These are phyloP conservation scores for Knoxdaviesia capensis DNA, from an alignment of 2,329 filamentous ascomycete genomes.

Conservation along the genomic window DNA sequence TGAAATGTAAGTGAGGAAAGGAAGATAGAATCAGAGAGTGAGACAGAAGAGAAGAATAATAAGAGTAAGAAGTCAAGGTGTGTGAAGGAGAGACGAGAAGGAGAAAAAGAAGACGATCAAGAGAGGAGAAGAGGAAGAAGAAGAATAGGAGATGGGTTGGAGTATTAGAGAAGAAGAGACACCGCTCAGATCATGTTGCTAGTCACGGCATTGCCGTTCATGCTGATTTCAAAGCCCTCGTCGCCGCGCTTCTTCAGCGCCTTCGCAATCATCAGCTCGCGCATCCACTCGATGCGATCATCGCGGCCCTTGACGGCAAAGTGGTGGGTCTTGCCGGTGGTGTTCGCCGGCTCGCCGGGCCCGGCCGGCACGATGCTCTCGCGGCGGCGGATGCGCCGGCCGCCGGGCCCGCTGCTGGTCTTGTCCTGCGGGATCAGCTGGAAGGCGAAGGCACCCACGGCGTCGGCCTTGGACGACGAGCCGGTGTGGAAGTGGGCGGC, in stretches of 20 bases:
- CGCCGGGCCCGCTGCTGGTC: slow-evolving; percentile 7
- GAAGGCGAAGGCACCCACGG: slow-evolving; percentile 57
- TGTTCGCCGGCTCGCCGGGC: slow-evolving; percentile 28
- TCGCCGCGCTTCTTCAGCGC: slow-evolving; percentile 59
- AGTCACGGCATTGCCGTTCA: slow-evolving; percentile 34
- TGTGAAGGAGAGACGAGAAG: slow-evolving; percentile 1
- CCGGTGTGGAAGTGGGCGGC: slow-evolving; percentile 44
- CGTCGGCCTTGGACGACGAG: slow-evolving; percentile 28
- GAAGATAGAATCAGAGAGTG: slow-evolving; percentile 2
- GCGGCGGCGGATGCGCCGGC: slow-evolving; percentile 28
- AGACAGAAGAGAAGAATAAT: not conserved
- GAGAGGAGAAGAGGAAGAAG: slow-evolving; percentile 1
- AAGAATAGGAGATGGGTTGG: slow-evolving; percentile 2
- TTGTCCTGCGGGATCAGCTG: slow-evolving; percentile 58
- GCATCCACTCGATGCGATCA: slow-evolving; percentile 94
- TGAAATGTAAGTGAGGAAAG: slow-evolving; percentile 3
- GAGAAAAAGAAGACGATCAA: slow-evolving; percentile 2
- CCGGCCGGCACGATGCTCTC: slow-evolving; percentile 23
- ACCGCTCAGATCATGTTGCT: slow-evolving; percentile 38
- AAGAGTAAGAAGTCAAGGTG: not conserved
- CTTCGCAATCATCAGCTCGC: slow-evolving; percentile 80
- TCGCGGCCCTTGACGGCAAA: slow-evolving; percentile 78
- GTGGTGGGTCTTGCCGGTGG: slow-evolving; percentile 69
- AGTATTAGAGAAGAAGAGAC: slow-evolving; percentile 4
- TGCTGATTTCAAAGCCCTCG: slow-evolving; percentile 62